phyloP scores from a whole-genome alignment of 1,284 basidiomycete genomes.

The Moesziomyces parantarcticus region DNA sequence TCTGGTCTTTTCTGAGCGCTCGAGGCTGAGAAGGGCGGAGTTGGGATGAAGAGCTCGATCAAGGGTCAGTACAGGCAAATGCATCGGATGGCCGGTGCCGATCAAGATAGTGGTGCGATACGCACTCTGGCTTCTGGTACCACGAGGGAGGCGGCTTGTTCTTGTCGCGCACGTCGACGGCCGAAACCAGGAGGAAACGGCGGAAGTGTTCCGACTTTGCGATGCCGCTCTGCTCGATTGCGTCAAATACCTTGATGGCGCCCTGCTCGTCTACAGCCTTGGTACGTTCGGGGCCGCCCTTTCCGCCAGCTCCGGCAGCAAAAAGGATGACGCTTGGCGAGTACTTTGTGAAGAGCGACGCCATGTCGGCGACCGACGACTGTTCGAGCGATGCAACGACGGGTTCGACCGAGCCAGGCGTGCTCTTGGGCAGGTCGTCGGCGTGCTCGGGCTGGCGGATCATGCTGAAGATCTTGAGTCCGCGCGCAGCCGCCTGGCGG shows the following conservation, averaged over 20 bases:
- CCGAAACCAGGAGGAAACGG: constrained; percentile 75
- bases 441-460: constrained; percentile 53
- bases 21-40: constrained; percentile 30
- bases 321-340: constrained; percentile 75
- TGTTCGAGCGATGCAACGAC: constrained; percentile 75
- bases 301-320: constrained; percentile 77
- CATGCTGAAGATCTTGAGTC: constrained; percentile 52
- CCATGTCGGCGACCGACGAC: constrained; percentile 71
- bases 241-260: constrained; percentile 79
- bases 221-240: constrained; percentile 73
- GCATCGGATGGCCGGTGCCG: too few relatives aligned
- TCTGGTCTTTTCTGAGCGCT: constrained; percentile 64
- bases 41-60: too few relatives aligned
- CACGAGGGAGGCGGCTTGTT: constrained; percentile 66
- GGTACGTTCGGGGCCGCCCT: constrained; percentile 75
- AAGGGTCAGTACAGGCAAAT: background rate
- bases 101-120: constrained; percentile 68
- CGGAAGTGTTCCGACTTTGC: constrained; percentile 70
- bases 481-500: constrained; percentile 35
- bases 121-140: constrained; percentile 60
- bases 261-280: constrained; percentile 78
- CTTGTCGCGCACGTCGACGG: constrained; percentile 75
- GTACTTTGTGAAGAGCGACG: constrained; percentile 71
- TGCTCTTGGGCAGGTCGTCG: constrained; percentile 40
- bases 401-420: constrained; percentile 70